Conservation (phyloP, 768 basidiomycete genomes). For the Auricularia auricula-judae region DNA sequence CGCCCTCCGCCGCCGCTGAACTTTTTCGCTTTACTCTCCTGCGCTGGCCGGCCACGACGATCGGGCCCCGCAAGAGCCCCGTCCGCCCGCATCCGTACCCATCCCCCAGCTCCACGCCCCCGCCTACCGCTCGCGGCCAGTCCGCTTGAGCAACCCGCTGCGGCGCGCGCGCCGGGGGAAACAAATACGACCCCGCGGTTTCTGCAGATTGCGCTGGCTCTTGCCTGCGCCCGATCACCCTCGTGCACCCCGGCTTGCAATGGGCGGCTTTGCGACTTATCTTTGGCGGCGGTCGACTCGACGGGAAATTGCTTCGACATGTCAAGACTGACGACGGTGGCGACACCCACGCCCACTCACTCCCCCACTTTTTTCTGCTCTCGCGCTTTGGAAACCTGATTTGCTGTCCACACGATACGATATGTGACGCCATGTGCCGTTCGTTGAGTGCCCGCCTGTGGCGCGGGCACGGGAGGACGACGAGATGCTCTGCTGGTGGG, state of each 20-base stretch:
- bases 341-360: background rate
- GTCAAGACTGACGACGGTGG: background rate
- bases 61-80: background rate
- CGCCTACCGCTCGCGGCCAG: background rate
- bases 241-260: too few relatives aligned
- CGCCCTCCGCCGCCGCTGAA: too few relatives aligned
- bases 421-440: background rate
- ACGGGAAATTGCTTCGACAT: too few relatives aligned
- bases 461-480: background rate
- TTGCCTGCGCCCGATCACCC: too few relatives aligned
- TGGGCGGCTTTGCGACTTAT: too few relatives aligned
- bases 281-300: too few relatives aligned
- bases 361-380: background rate
- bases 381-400: background rate
- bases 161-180: conserved; percentile 19
- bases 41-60: background rate
- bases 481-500: background rate
- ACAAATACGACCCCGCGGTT: background rate
- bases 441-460: background rate
- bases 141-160: conserved; percentile 1
- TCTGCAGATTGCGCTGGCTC: too few relatives aligned
- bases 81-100: background rate
- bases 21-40: background rate
- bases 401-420: background rate
- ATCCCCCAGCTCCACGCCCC: background rate